phyloP scores from a whole-genome alignment of 768 basidiomycete genomes.

The Leccinum aurantiacum region DNA sequence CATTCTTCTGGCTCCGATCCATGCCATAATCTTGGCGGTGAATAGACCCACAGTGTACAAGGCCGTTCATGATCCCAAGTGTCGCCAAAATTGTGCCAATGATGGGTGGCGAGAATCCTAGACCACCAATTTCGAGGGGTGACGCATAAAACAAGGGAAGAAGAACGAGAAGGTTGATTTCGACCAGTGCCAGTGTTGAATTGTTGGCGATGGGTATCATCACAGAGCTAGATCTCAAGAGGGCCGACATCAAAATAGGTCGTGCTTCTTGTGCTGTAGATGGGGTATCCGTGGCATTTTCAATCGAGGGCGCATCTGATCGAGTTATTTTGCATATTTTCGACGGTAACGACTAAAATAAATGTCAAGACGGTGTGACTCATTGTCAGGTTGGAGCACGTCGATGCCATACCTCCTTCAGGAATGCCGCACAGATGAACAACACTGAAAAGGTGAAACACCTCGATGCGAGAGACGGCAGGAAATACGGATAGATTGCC shows the following conservation, averaged over 20 bases:
- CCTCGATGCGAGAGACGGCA: slow-evolving; percentile 32
- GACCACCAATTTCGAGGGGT: slow-evolving; percentile 43
- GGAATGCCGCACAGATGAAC: slow-evolving; percentile 19
- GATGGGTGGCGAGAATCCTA: slow-evolving; percentile 38
- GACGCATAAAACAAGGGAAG: slow-evolving; percentile 47
- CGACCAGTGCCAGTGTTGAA: slow-evolving; percentile 40
- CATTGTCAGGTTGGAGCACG: neutral
- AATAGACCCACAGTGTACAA: slow-evolving; percentile 42
- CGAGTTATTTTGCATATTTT: neutral
- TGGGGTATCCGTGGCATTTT: neutral
- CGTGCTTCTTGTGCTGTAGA: neutral
- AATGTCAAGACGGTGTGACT: neutral
- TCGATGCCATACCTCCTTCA: slow-evolving; percentile 33
- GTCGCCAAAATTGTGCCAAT: slow-evolving; percentile 42
- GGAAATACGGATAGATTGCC: slow-evolving; percentile 37
- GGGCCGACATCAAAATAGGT: slow-evolving; percentile 34
- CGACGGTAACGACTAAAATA: slow-evolving; percentile 27
- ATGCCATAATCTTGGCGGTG: slow-evolving; percentile 40
- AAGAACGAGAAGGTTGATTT: slow-evolving; percentile 40
- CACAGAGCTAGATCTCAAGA: slow-evolving; percentile 32
- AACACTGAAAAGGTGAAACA: slow-evolving; percentile 13
- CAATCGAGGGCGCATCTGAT: neutral
- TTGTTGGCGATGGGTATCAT: slow-evolving; percentile 45
- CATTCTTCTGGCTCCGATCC: slow-evolving; percentile 41
- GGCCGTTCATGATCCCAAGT: slow-evolving; percentile 39